Conservation (phyloP, 2,329 filamentous ascomycete species). For the Penicillium janthinellum region DNA sequence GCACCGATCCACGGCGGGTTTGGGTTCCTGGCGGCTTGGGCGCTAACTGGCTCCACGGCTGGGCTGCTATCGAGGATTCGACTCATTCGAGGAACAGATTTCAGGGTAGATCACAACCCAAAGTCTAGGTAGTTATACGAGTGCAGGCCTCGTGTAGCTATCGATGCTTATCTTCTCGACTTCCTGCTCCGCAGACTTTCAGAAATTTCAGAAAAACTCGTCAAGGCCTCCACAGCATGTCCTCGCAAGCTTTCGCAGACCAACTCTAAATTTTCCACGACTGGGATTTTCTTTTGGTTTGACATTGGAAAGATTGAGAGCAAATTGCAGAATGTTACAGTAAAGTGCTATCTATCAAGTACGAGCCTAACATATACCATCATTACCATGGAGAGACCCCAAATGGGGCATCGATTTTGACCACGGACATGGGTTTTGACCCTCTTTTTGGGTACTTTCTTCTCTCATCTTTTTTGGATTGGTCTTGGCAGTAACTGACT, state of each 20-base stretch:
- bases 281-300: too few species aligned
- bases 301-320: too few species aligned
- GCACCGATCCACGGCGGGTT: constrained; percentile 5
- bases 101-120: too few species aligned
- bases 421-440: background rate
- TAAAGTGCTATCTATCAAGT: background rate
- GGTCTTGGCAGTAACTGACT: background rate
- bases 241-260: too few species aligned
- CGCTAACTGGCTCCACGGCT: background rate
- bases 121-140: too few species aligned
- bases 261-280: too few species aligned
- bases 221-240: too few species aligned
- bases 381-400: background rate
- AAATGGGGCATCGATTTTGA: background rate
- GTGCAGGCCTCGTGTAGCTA: too few species aligned
- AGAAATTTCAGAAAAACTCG: too few species aligned
- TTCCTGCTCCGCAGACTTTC: too few species aligned
- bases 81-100: too few species aligned
- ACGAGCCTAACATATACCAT: background rate
- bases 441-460: background rate
- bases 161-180: too few species aligned
- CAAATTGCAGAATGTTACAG: background rate
- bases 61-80: background rate
- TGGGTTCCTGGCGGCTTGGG: constrained; percentile 5
- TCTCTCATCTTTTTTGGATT: background rate